Conservation (phyloP, 2,329 filamentous ascomycete species). For the Epichloe typhina region DNA sequence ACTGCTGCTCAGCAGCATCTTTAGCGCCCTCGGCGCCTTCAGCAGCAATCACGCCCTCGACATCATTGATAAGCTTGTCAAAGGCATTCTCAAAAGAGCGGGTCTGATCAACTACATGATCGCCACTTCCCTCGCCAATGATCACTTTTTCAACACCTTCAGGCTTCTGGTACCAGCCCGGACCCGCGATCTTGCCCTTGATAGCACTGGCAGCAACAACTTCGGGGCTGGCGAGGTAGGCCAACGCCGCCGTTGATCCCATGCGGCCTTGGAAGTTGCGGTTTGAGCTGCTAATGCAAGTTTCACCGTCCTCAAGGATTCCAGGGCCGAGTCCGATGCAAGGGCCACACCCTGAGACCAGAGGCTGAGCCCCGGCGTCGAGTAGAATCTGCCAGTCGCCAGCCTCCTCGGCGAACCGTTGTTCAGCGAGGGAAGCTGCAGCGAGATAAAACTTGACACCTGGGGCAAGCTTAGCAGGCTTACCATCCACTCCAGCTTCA, state of each 20-base stretch:
- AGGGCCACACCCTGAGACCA: conserved; percentile 60
- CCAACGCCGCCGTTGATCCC: conserved; percentile 39
- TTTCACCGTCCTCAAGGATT: conserved; percentile 71
- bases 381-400: conserved; percentile 79
- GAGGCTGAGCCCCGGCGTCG: conserved; percentile 34
- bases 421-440: conserved; percentile 69
- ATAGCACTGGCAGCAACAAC: conserved; percentile 85
- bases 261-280: conserved; percentile 68
- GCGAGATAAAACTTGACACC: conserved; percentile 82
- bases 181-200: conserved; percentile 56
- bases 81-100: conserved; percentile 53
- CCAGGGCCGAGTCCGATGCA: conserved; percentile 78
- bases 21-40: conserved; percentile 29
- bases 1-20: not conserved
- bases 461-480: conserved; percentile 54
- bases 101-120: conserved; percentile 31
- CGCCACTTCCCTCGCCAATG: conserved; percentile 55
- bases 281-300: conserved; percentile 73
- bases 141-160: conserved; percentile 54
- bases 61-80: conserved; percentile 55
- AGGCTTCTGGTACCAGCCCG: conserved; percentile 65
- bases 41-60: conserved; percentile 48
- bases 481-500: conserved; percentile 45
- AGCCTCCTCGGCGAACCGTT: conserved; percentile 60
- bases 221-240: conserved; percentile 64